Base-by-base conservation (phyloP, 2,329 filamentous ascomycete species). In the Madurella fahalii region DNA sequence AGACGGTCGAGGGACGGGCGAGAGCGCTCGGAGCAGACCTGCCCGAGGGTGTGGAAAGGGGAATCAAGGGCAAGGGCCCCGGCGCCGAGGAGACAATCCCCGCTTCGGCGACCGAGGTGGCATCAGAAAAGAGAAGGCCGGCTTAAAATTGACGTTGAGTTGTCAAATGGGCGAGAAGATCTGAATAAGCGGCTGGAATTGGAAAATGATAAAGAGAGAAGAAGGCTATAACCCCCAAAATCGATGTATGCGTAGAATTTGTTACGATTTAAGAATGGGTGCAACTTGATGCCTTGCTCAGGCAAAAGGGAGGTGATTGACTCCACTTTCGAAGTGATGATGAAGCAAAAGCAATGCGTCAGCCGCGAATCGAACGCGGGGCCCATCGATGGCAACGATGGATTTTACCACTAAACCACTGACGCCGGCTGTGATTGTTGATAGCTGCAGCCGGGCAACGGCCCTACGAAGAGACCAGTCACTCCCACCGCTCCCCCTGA, bases 321-420 rank as follows among this genome's bases (percentile, higher is more conserved):
- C 34, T 37, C 11, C 25, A 25, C 25, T 25, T 25, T 25, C 4
- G 3, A 25, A 25, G 7, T 46, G 31, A 25, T 46, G 31, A 34
- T 51, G 15, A 45, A 44, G 31, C 40, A 51, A 53, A 56, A 57
- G 40, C 2, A 46, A 46, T 62, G 58, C 60, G 56, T 57, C 60
- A 62, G 60, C 60, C 60, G 60, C 53, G 60, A 62, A 62, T 62
- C 60, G 58, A 62, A 62, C 60, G 53, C 60, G 60, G 60, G 60
- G 72, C 74, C 72, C 73, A 74, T 76, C 74, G 72, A 76, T 76
- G 74, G 74, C 73, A 77, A 76, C 73, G 74, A 76, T 74, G 72
- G 71, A 76, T 76, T 75, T 74, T 76, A 76, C 73, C 74, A 75
- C 73, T 76, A 75, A 75, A 76, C 73, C 73, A 76, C 72, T 73